Percentiles rank a stretch among this genome's conserved stretches.
These are phyloP conservation scores for Thuja plicata DNA, from an alignment of 83 land plant genomes.

Conservation along the genomic window DNA sequence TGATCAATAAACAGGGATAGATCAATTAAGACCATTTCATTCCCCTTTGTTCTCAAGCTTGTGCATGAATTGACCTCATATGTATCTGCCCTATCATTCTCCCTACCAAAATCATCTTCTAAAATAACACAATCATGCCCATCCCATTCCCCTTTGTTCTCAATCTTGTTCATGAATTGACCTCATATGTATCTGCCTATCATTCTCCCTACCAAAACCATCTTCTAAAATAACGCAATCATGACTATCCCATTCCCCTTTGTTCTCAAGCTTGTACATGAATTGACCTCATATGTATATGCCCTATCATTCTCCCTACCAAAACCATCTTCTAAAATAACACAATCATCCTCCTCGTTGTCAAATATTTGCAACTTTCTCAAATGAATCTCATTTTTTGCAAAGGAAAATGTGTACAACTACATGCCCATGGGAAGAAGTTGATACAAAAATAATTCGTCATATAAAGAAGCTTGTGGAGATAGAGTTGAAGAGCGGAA, in stretches of 20 bases:
- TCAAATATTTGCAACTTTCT: too few species aligned
- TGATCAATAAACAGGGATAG: neutral
- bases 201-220: conserved; percentile 10
- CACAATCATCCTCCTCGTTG: neutral
- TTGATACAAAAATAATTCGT: too few species aligned
- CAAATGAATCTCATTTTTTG: too few species aligned
- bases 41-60: neutral
- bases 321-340: conserved; percentile 6
- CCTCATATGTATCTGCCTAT: conserved; percentile 3
- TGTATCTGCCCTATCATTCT: conserved; percentile 3
- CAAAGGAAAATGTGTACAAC: too few species aligned
- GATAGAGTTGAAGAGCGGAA: too few species aligned
- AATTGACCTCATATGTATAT: conserved; percentile 3
- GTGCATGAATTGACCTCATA: neutral
- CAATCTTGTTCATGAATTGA: neutral
- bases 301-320: neutral
- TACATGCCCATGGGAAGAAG: too few species aligned
- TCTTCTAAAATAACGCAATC: neutral
- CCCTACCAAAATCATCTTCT: conserved; percentile 3
- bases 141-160: conserved; percentile 4
- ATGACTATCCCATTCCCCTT: conserved; percentile 10
- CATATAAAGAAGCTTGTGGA: too few species aligned
- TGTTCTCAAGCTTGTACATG: too few species aligned
- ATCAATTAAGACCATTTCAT: neutral
- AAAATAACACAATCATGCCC: neutral